Evolutionary conservation across 2,329 filamentous ascomycete species (phyloP), one percentile per base, ranked within the genome.

Genomic region (Penicillium brevicompactum): DNA sequence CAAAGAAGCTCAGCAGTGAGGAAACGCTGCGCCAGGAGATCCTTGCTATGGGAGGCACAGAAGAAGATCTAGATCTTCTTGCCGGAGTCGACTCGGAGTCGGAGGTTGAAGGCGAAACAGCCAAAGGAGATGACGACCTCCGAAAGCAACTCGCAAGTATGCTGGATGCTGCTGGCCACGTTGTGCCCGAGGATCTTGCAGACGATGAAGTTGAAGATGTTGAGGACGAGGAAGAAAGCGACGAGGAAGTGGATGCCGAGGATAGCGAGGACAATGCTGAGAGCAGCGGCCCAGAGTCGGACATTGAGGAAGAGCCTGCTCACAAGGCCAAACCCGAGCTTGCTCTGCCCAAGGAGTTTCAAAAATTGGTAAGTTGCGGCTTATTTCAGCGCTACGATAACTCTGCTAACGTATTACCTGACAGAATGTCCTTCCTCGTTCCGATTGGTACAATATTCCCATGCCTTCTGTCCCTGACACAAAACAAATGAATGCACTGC

Each of bases 361-460:
- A 68, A 24, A 71, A 70, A 46, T 65, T 74, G 49, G 71, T 73
- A 56, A 64, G 70, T 67, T 18, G 31, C 49, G 44, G 22, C 22
- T 21, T 13, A 13, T 27, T 22, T 41, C 40, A 32, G 27, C 27
- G 27, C 27, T n/a, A 49, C 18, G 53, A 54, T 10, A 38, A 53
- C 67, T 70, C 55, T 74, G 51, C 49, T 64, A 56, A 66, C 16
- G 16, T 30, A 27, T 11, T 11, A 9, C 41, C 24, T 38, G 14
- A 38, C 69, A 87, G 85, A 72, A 78, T 40, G 81, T 89, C 65
- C 76, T 80, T 59, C 84, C 86, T 49, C 80, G 85, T 65, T 81
- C 87, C 18, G 87, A 90, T 70, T 90, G 87, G 87, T 86, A 88
- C 70, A 77, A 82, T 31, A 79, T 81, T 51, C 72, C 80, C 58